Evolutionary conservation across 768 basidiomycete species (phyloP).

Genomic region (Pleurotus tuber-regium): DNA sequence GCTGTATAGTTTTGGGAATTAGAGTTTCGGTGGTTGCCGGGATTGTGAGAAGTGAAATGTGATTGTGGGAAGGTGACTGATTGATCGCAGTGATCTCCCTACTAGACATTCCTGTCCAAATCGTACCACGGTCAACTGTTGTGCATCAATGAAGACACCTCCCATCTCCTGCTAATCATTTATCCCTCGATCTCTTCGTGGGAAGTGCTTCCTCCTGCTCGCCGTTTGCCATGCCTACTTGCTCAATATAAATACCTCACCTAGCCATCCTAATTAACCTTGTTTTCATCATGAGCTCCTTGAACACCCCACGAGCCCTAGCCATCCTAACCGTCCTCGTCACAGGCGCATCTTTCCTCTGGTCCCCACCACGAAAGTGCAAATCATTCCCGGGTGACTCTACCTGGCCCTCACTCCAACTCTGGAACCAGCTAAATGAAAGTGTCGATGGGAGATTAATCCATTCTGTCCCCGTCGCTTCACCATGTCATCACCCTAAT

Average conservation of each 20-base stretch:
- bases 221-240: too few relatives aligned
- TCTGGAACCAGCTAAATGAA: background rate
- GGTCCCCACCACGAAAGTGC: background rate
- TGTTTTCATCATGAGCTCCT: too few relatives aligned
- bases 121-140: too few relatives aligned
- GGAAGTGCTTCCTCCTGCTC: too few relatives aligned
- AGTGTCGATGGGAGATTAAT: background rate
- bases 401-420: background rate
- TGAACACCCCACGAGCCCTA: background rate
- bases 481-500: background rate
- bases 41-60: background rate
- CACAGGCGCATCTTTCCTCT: background rate
- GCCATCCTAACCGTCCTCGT: background rate
- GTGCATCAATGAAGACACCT: too few relatives aligned
- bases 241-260: too few relatives aligned
- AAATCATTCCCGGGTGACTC: background rate
- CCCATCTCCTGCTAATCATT: too few relatives aligned
- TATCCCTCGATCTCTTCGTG: too few relatives aligned
- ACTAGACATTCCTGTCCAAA: too few relatives aligned
- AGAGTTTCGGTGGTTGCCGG: conserved; percentile 37
- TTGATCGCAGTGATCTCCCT: too few relatives aligned
- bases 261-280: too few relatives aligned
- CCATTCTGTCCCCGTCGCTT: background rate
- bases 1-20: conserved; percentile 41
- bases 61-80: background rate